Evolutionary conservation across 441 rosid species (phyloP).

Genomic region (Euphorbia celastroides): DNA sequence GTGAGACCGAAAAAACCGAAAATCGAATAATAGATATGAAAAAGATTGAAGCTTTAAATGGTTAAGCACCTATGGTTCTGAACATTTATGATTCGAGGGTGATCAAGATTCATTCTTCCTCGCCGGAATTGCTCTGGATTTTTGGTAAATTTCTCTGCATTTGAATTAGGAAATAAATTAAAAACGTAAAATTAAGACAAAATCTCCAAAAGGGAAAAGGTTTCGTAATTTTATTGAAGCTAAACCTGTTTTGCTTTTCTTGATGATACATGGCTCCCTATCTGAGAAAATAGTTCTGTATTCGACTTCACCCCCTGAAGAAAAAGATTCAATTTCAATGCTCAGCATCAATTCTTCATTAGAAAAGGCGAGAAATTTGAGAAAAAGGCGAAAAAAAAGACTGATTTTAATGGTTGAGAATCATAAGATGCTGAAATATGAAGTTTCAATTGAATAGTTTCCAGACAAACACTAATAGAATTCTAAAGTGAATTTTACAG

Average conservation of each 20-base stretch:
- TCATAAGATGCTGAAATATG: constrained; percentile 17
- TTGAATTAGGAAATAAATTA: constrained; percentile 3
- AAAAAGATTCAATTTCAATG: constrained; percentile 17
- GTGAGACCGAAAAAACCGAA: too few relatives aligned
- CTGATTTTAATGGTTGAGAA: constrained; percentile 19
- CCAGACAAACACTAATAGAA: not conserved
- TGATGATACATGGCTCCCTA: constrained; percentile 71
- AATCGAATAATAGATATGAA: too few relatives aligned
- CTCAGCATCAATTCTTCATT: constrained; percentile 7
- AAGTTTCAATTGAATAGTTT: constrained; percentile 1
- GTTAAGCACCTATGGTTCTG: too few relatives aligned
- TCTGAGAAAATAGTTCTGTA: constrained; percentile 80
- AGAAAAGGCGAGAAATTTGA: not conserved
- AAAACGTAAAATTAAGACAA: not conserved
- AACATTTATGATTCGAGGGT: too few relatives aligned
- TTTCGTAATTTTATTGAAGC: not conserved
- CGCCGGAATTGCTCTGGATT: constrained; percentile 64
- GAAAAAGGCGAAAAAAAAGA: constrained; percentile 9
- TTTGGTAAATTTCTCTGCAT: constrained; percentile 65
- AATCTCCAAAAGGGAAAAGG: not conserved
- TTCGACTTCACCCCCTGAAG: constrained; percentile 63
- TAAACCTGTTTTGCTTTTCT: constrained; percentile 76
- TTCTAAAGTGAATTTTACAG: constrained; percentile 4
- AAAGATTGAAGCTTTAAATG: too few relatives aligned
- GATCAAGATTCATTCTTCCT: too few relatives aligned